Percentiles rank a stretch among this genome's conserved stretches.
Conservation (phyloP, 2,329 filamentous ascomycete species). For the Orbilia javanica region DNA sequence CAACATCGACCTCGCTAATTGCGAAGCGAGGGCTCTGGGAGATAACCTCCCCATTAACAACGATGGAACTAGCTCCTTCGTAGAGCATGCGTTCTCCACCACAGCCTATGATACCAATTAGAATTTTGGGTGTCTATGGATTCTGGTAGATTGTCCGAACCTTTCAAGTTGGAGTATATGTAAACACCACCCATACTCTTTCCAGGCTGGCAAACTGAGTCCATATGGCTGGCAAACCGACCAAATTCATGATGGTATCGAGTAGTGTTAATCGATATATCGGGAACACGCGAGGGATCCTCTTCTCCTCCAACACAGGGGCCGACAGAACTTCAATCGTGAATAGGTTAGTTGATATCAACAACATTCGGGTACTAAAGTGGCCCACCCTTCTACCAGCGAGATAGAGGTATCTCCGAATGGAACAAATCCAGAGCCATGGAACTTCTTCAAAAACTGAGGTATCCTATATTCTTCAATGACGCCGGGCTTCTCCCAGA, state of each 20-base stretch:
- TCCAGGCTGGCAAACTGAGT: neutral
- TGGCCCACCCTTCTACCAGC: neutral
- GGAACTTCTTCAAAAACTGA: neutral
- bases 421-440: neutral
- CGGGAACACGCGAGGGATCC: neutral
- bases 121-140: neutral
- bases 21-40: neutral
- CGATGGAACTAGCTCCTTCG: neutral
- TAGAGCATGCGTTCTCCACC: neutral
- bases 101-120: neutral
- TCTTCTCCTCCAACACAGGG: neutral
- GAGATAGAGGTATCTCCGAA: conserved; percentile 3
- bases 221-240: neutral
- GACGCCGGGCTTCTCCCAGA: neutral
- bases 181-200: neutral
- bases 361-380: neutral
- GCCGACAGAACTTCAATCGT: neutral
- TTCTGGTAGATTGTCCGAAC: neutral
- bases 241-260: neutral
- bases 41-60: neutral
- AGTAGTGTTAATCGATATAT: conserved; percentile 1
- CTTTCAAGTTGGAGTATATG: conserved; percentile 1
- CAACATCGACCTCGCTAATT: neutral
- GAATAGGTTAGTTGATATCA: neutral
- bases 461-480: neutral